These are phyloP conservation scores for Boletellus dicymbophilus DNA, from an alignment of 1,284 basidiomycete genomes.

Conservation along the genomic window DNA sequence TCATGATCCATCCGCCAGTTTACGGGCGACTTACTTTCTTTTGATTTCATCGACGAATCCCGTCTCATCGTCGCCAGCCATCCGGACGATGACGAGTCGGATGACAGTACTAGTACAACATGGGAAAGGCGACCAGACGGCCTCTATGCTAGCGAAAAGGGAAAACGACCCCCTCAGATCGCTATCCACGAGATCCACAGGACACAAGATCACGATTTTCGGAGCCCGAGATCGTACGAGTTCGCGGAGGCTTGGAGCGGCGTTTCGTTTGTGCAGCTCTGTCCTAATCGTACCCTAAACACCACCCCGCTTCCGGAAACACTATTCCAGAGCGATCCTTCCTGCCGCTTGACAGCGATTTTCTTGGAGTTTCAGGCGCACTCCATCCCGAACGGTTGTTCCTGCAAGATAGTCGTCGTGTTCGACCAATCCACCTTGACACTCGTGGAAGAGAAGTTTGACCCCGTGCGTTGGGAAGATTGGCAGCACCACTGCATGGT, in stretches of 20 bases:
- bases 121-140: conserved; percentile 35
- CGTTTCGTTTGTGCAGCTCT: conserved; percentile 33
- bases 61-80: conserved; percentile 28
- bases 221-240: conserved; percentile 29
- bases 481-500: conserved; percentile 35
- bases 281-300: conserved; percentile 29
- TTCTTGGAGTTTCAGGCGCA: conserved; percentile 31
- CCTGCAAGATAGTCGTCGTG: conserved; percentile 32
- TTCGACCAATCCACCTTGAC: conserved; percentile 31
- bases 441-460: conserved; percentile 15
- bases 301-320: conserved; percentile 21
- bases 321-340: conserved; percentile 31
- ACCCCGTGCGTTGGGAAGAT: conserved; percentile 31
- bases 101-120: conserved; percentile 28
- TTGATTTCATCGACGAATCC: conserved; percentile 32
- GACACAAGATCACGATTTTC: conserved; percentile 6
- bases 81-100: conserved; percentile 35
- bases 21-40: conserved; percentile 33
- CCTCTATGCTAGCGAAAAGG: conserved; percentile 32
- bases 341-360: conserved; percentile 26
- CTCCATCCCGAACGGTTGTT: conserved; percentile 30
- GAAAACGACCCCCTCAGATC: conserved; percentile 33
- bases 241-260: conserved; percentile 31
- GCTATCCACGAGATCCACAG: conserved; percentile 27
- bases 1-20: conserved; percentile 19